These are phyloP conservation scores for Oropetium thomaeum DNA, from an alignment of 176 grass and related monocot species.

Conservation along the genomic window DNA sequence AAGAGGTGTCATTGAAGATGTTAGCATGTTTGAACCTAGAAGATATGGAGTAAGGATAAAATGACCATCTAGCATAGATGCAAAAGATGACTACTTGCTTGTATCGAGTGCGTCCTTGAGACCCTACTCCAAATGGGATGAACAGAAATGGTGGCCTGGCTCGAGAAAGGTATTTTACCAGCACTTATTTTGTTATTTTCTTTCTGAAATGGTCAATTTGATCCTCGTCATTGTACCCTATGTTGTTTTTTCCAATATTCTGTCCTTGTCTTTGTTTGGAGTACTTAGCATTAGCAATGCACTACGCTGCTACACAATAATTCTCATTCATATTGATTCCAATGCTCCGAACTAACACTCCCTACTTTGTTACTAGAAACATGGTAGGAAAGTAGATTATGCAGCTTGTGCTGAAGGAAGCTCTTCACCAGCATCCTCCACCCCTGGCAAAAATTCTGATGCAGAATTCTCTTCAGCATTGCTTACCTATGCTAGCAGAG, in stretches of 20 bases:
- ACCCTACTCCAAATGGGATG: background rate
- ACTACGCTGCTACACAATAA: background rate
- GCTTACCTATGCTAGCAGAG: background rate
- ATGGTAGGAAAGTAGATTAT: slow-evolving; percentile 1
- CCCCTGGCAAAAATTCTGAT: background rate
- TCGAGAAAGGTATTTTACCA: slow-evolving; percentile 17
- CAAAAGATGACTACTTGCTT: slow-evolving; percentile 30
- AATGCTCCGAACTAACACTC: slow-evolving; percentile 9
- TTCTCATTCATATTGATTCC: background rate
- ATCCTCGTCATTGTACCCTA: background rate
- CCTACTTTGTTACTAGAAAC: slow-evolving; percentile 16
- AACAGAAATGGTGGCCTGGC: slow-evolving; percentile 8
- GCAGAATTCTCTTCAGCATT: background rate
- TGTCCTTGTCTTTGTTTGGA: background rate
- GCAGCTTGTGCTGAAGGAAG: background rate
- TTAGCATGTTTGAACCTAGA: slow-evolving; percentile 9
- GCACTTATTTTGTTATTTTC: background rate
- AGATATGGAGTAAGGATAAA: slow-evolving; percentile 29
- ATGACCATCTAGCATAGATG: background rate
- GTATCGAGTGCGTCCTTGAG: slow-evolving; percentile 12
- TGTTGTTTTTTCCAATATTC: background rate
- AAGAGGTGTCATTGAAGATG: slow-evolving; percentile 18
- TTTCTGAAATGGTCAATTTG: background rate
- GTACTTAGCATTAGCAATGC: background rate
- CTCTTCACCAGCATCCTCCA: background rate